Evolutionary conservation across 2,329 filamentous ascomycete genomes (phyloP), one percentile per base, ranked within the genome.

Genomic region (Claviceps pusilla): DNA sequence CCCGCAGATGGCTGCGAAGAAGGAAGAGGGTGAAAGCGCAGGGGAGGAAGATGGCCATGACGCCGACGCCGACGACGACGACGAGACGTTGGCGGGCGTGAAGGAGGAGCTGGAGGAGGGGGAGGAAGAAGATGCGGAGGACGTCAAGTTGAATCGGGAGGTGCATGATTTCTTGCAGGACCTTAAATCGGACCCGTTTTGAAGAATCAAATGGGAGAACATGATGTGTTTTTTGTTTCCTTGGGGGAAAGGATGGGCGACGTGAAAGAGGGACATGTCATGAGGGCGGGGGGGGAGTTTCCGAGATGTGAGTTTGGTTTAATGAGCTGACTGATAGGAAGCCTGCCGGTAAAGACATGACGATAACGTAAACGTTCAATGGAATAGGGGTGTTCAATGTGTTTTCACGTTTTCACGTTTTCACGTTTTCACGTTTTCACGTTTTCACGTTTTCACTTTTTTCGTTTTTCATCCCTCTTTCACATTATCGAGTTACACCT

Each of bases 1-100:
- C 14, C 63, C 59, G 48, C 54, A 43, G 16, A 54, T 54, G 45
- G 52, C 46, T 24, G 48, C 51, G 50, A 61, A 60, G 56, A 58
- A 57, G 53, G 56, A 60, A 28, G 10, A 19, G 7, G 33, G 5
- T 31, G 47, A 12, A 5, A 2, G 6, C 3, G 10, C 2, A 4
- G 16, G 33, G n/a, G 61, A 66, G 16, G 24, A 10, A 5, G 54
- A 49, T 33, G 3, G 24, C 31, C 6, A 33, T 9, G 58, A 62
- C 3, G 59, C 58, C 19, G 55, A 56, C 14, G 39, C 53, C 31
- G 58, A 62, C 3, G 59, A 59, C 19, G 55, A 56, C 14, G 39
- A 54, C 4, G 35, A 56, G 35, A 57, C 56, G 5, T 49, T 60
- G 12, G 33, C 52, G 5, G 63, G 64, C 51, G 37, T 50, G 1